phyloP scores from a whole-genome alignment of 768 basidiomycete genomes.

The Hortiboletus campestris region DNA sequence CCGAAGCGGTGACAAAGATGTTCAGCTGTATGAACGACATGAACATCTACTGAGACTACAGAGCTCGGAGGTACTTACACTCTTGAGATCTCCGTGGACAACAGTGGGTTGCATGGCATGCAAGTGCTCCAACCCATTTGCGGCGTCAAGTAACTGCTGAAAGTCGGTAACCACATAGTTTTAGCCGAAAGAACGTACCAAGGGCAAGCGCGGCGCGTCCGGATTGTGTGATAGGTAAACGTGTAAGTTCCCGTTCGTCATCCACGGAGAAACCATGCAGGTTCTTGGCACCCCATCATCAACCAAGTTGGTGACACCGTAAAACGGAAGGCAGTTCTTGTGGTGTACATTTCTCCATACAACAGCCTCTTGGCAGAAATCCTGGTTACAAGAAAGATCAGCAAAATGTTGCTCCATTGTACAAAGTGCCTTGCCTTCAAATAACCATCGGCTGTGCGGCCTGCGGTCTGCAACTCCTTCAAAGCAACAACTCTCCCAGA shows the following conservation, averaged over 20 bases:
- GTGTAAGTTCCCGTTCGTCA: conserved; percentile 29
- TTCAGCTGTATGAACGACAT: conserved; percentile 21
- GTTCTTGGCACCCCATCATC: conserved; percentile 12
- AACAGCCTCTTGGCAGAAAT: conserved; percentile 30
- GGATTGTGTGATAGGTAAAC: conserved; percentile 30
- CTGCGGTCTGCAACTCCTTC: conserved; percentile 26
- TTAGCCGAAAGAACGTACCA: conserved; percentile 27
- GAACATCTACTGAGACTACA: not conserved
- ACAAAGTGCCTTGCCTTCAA: conserved; percentile 22
- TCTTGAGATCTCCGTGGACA: conserved; percentile 44
- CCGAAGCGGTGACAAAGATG: conserved; percentile 26
- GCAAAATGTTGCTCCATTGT: not conserved
- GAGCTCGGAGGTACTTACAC: conserved; percentile 27
- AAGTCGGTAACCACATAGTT: not conserved
- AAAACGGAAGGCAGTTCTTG: conserved; percentile 30
- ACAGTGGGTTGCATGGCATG: conserved; percentile 40
- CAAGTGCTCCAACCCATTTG: conserved; percentile 37
- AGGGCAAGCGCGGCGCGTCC: conserved; percentile 25
- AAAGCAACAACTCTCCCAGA: conserved; percentile 30
- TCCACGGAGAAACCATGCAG: conserved; percentile 27
- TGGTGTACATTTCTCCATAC: conserved; percentile 32
- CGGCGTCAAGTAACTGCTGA: conserved; percentile 37
- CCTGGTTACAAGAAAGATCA: conserved; percentile 17
- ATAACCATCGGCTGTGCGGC: conserved; percentile 23
- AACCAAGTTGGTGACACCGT: conserved; percentile 21